Evolutionary conservation across 73 alveolate genomes (phyloP).

Genomic region (Blepharisma japonicum): DNA sequence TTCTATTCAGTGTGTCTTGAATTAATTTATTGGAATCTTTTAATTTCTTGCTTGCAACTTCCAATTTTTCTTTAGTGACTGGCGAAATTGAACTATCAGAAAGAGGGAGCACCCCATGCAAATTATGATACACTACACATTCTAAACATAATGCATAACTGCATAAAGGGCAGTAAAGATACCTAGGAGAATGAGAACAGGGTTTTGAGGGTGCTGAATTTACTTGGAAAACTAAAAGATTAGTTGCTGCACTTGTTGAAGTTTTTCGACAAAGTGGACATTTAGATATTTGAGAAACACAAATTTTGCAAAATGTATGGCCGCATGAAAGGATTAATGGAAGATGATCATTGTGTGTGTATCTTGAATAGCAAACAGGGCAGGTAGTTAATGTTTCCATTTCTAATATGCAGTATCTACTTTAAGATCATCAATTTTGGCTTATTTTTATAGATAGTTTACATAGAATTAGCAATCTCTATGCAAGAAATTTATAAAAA

Average conservation of each 20-base stretch:
- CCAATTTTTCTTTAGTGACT: neutral
- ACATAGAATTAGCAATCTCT: too few relatives aligned
- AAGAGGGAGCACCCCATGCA: slow-evolving; percentile 15
- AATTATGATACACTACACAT: neutral
- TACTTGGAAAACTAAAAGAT: slow-evolving; percentile 10
- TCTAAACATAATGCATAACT: neutral
- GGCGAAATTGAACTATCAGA: neutral
- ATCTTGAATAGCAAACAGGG: neutral
- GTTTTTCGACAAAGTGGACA: slow-evolving; percentile 1
- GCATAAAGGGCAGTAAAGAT: neutral
- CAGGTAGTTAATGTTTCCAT: slow-evolving; percentile 21
- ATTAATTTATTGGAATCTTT: neutral
- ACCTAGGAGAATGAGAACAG: neutral
- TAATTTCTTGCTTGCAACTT: neutral
- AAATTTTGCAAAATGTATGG: slow-evolving; percentile 16
- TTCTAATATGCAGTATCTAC: neutral
- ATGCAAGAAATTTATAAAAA: too few relatives aligned
- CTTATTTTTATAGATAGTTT: too few relatives aligned
- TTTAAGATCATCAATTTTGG: too few relatives aligned
- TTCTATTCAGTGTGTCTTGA: neutral
- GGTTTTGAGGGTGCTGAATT: neutral
- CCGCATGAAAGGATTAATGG: slow-evolving; percentile 7
- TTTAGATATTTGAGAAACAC: neutral
- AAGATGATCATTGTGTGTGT: neutral
- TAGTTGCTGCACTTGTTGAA: neutral